phyloP scores from a whole-genome alignment of 2,329 filamentous ascomycete genomes.

The Penicillium rolfsii region DNA sequence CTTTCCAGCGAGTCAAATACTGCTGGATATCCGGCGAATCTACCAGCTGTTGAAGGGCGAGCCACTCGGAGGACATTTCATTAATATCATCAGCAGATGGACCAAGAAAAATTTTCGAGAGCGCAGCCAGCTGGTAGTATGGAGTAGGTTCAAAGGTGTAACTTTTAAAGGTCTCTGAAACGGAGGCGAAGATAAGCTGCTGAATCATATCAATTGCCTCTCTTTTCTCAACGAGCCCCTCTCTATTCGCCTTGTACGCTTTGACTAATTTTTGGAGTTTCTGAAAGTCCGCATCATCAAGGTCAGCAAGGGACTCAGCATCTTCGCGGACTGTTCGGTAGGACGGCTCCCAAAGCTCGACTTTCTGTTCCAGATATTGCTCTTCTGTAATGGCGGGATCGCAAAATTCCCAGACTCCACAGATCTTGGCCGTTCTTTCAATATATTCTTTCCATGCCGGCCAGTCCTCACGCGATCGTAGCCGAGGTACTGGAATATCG shows the following conservation, averaged over 20 bases:
- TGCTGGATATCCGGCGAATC: not conserved
- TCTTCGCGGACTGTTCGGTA: not conserved
- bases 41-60: not conserved
- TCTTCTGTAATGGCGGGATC: not conserved
- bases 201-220: not conserved
- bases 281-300: not conserved
- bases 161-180: not conserved
- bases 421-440: not conserved
- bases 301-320: not conserved
- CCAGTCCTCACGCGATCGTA: not conserved
- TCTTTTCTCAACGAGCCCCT: not conserved
- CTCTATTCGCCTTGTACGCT: not conserved
- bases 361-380: not conserved
- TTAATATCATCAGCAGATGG: not conserved
- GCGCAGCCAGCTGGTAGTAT: not conserved
- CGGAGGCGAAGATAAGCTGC: not conserved
- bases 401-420: conserved; percentile 2
- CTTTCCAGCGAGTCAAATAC: not conserved
- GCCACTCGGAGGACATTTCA: not conserved
- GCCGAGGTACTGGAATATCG: not conserved
- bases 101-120: not conserved
- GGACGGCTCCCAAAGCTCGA: not conserved
- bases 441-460: not conserved
- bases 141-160: not conserved
- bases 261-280: not conserved